Evolutionary conservation across 805 yeast genomes (phyloP), one percentile per base, ranked within the genome.

Genomic region (Ogataea degrootiae): DNA sequence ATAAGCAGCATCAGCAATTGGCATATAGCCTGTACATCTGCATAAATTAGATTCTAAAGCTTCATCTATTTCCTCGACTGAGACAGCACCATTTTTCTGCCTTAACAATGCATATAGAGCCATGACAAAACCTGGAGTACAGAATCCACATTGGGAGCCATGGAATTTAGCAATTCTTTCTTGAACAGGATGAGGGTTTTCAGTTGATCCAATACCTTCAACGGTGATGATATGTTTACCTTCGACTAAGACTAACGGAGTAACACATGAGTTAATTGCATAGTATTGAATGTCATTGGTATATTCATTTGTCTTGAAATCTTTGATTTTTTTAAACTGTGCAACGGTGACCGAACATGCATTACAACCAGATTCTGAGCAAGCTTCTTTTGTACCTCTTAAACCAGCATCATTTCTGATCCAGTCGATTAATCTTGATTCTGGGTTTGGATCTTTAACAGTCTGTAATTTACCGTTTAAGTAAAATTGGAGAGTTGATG

Each of bases 41-140:
- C 79, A 74, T 40, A 74, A 58, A 44, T 74, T 74, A 6, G 78
- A 77, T 50, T 74, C 79, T 38, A 74, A 63, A 2, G 77, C 72
- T 47, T 74, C 78, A 34, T 65, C 57, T 6, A 74, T 63, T 42
- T 71, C 69, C 42, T 70, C 69, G 42, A 67, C 63, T 1, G 71
- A 59, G 6, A 66, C 67, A 35, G 45, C 50, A 26, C 73, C 72
- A 9, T 68, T 62, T 29, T 69, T 63, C 34, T 70, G 63, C 34
- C 78, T 60, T 23, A 74, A 54, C 43, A 74, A 55, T 1, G 75
- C 66, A 44, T 74, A 74, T 43, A 74, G 52, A 36, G 74, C 69
- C 79, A 74, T 74, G 9, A 74, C 76, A 43, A 74, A 74, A 6
- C 79, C 79, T 1, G 78, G 79, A 6, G 79, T 74, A 51, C 79